Percentiles rank a stretch among this genome's conserved stretches.
phyloP scores from a whole-genome alignment of 2,329 filamentous ascomycete species.

The Xylaria sp. region DNA sequence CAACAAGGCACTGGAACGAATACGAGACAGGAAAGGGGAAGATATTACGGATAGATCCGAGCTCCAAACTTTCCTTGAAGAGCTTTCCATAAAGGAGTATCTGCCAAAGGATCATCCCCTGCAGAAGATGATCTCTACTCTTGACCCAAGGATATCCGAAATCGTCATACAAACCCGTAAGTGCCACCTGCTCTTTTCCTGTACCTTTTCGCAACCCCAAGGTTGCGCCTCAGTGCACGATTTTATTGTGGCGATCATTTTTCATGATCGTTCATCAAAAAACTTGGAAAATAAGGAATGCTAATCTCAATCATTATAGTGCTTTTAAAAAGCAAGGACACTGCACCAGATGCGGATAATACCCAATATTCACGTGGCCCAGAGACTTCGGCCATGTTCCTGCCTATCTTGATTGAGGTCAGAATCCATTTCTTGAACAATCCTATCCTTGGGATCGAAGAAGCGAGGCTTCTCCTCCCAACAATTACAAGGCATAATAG shows the following conservation, averaged over 20 bases:
- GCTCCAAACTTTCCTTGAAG: conserved; percentile 36
- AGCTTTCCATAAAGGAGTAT: conserved; percentile 34
- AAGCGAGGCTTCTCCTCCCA: neutral
- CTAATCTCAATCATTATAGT: too few species aligned
- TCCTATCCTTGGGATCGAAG: too few species aligned
- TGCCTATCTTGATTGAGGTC: conserved; percentile 49
- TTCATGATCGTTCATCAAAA: too few species aligned
- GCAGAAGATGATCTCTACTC: conserved; percentile 30
- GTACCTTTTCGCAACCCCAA: too few species aligned
- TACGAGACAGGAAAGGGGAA: conserved; percentile 38
- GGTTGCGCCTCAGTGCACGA: too few species aligned
- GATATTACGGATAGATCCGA: conserved; percentile 11
- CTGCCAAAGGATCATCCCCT: conserved; percentile 37
- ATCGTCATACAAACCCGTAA: conserved; percentile 45
- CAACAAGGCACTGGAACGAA: conserved; percentile 32
- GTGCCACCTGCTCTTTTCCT: too few species aligned
- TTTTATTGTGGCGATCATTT: too few species aligned
- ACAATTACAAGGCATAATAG: neutral
- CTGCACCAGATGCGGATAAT: conserved; percentile 29
- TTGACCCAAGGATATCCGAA: conserved; percentile 47
- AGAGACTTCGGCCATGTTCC: conserved; percentile 44
- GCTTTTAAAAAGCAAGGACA: conserved; percentile 38
- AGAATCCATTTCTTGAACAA: neutral
- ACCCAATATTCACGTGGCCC: conserved; percentile 31
- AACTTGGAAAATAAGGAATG: too few species aligned